phyloP scores from a whole-genome alignment of 257 asterid species.

The Asclepias syriaca region DNA sequence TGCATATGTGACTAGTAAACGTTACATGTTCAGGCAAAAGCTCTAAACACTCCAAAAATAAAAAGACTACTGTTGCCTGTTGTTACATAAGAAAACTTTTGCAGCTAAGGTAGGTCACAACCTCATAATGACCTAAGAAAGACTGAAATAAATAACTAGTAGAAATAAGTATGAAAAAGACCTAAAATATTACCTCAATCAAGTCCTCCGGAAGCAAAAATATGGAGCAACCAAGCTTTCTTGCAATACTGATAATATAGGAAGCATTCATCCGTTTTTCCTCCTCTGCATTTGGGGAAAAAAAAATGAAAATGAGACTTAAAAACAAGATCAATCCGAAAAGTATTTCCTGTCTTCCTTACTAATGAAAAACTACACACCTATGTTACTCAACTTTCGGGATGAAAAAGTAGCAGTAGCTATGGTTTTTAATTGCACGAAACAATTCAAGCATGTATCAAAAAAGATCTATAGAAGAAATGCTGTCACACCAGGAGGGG shows the following conservation, averaged over 20 bases:
- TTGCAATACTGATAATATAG: conserved; percentile 86
- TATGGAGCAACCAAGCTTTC: conserved; percentile 97
- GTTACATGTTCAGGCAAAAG: background rate
- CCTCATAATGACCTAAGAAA: background rate
- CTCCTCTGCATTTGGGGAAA: conserved; percentile 42
- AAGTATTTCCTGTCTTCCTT: background rate
- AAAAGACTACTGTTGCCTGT: conserved; percentile 3
- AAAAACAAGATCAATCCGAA: background rate
- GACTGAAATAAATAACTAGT: background rate
- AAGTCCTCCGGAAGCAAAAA: conserved; percentile 94
- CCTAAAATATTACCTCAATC: conserved; percentile 51
- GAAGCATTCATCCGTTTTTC: conserved; percentile 92
- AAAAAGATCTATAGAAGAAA: background rate
- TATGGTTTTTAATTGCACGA: background rate
- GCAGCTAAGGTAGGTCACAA: background rate
- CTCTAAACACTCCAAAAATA: background rate
- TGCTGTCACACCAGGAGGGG: background rate
- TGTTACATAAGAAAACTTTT: background rate
- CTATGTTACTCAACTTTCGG: background rate
- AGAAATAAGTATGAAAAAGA: background rate
- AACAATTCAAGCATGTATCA: background rate
- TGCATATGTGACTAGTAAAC: background rate
- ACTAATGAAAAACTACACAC: background rate
- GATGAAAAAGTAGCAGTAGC: background rate
- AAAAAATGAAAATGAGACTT: conserved; percentile 2